Percentiles rank a stretch among this genome's conserved stretches.
phyloP scores from a whole-genome alignment of 2,329 filamentous ascomycete species.

The Purpureocillium takamizusanense region DNA sequence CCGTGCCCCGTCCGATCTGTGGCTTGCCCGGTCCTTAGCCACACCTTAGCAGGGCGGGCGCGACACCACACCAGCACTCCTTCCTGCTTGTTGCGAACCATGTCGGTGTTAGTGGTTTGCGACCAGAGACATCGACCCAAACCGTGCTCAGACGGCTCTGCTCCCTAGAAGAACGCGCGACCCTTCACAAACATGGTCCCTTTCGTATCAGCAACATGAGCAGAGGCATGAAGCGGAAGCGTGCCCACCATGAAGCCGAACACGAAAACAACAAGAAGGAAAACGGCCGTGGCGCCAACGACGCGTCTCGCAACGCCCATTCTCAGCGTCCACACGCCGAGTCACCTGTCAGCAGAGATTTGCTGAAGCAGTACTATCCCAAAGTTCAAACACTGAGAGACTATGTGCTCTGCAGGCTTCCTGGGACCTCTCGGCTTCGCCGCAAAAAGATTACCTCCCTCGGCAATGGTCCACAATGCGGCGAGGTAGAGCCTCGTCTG shows the following conservation, averaged over 20 bases:
- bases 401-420: conserved; percentile 59
- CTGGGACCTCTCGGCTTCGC: conserved; percentile 54
- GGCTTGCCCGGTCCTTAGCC: background rate
- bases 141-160: too few relatives aligned
- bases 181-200: background rate
- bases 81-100: too few relatives aligned
- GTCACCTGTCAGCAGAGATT: conserved; percentile 40
- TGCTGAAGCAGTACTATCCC: conserved; percentile 61
- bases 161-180: too few relatives aligned
- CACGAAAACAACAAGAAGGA: too few relatives aligned
- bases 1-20: too few relatives aligned
- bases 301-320: conserved; percentile 11
- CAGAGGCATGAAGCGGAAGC: conserved; percentile 17
- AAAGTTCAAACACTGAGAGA: conserved; percentile 58
- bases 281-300: too few relatives aligned
- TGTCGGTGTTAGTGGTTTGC: too few relatives aligned
- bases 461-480: conserved; percentile 15
- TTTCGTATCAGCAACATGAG: conserved; percentile 12
- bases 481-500: conserved; percentile 33
- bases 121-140: too few relatives aligned
- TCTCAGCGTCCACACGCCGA: background rate
- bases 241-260: conserved; percentile 3
- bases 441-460: conserved; percentile 45
- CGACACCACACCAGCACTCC: too few relatives aligned
- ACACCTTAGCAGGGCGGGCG: background rate